Evolutionary conservation across 306 rosid species (phyloP), one percentile per base, ranked within the genome.

Genomic region (Citrullus mucosospermus): DNA sequence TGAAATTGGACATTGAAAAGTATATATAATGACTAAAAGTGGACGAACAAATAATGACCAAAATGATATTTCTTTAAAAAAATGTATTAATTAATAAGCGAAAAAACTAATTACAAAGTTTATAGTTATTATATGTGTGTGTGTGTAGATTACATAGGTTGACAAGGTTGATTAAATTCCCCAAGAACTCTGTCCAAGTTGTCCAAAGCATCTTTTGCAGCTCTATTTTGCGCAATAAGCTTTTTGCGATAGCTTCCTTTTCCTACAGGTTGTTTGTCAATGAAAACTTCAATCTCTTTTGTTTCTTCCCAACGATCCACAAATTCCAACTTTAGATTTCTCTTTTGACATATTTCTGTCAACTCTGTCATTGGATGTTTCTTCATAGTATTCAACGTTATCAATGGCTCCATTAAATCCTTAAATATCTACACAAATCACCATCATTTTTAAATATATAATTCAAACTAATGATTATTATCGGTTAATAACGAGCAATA

Each of bases 221-320:
- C 93, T 85, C 93, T 74, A 50, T 85, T 87, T 0, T 82, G 75
- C 1, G 91, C 93, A 22, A 91, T 83, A 1, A 88, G 91, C 44
- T 88, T 90, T 65, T 82, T 86, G 11, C 53, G 36, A n/a, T 73
- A 86, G 0, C 39, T 80, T 4, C 85, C 89, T 3, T 78, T 81
- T 16, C 93, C 93, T 9, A 84, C 81, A 6, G 82, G 59, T 53
- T 76, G 73, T 7, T 76, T 77, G 6, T 85, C 80, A 5, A 91
- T 57, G 2, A 78, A n/a, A 36, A 87, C 89, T 11, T 85, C 39
- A 20, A 89, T 6, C 0, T 70, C 51, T 58, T 12, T 79, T 9
- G 17, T 67, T 38, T 89, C 58, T 2, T 77, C 56, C 93, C 93
- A 88, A 10, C 25, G 6, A 8, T 91, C 91, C 9, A 80, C 82